A percentile compares a stretch with the other conserved stretches of the same genome.
phyloP scores from a whole-genome alignment of 768 basidiomycete genomes.

The Rhizopogon roseolus region DNA sequence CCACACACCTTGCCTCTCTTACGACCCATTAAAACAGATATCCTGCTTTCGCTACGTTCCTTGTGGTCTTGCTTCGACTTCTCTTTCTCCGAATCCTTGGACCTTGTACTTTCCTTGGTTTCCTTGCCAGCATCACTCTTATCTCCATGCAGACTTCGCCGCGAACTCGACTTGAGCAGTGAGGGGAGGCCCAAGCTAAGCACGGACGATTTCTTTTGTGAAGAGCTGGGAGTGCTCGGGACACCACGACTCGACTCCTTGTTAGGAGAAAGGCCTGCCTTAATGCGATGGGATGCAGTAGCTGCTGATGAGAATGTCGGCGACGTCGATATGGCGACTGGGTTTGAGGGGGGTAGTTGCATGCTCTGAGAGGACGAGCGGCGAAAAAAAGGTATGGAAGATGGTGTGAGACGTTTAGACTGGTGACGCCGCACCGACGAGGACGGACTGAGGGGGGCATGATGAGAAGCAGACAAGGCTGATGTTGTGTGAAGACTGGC shows the following conservation, averaged over 20 bases:
- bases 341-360: conserved; percentile 50
- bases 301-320: conserved; percentile 50
- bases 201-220: conserved; percentile 79
- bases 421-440: conserved; percentile 64
- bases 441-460: conserved; percentile 67
- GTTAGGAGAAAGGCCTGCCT: conserved; percentile 44
- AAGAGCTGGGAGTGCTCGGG: conserved; percentile 50
- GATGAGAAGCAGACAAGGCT: conserved; percentile 46
- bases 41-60: conserved; percentile 85
- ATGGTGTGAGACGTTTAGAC: conserved; percentile 79
- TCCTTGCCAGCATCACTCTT: conserved; percentile 41
- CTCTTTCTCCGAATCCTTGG: conserved; percentile 42
- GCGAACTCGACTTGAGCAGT: conserved; percentile 80
- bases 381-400: conserved; percentile 91
- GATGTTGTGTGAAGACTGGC: conserved; percentile 63
- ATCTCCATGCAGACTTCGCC: conserved; percentile 70
- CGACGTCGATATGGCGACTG: conserved; percentile 37
- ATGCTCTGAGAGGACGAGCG: conserved; percentile 88
- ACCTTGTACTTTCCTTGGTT: conserved; percentile 47
- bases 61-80: conserved; percentile 71
- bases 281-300: conserved; percentile 37
- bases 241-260: conserved; percentile 51
- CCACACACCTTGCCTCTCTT: conserved; percentile 85
- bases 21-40: conserved; percentile 82
- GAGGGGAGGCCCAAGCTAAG: conserved; percentile 78